Conservation (phyloP, 192 early-diverging fungal genomes). For the Backusella psychrophila region DNA sequence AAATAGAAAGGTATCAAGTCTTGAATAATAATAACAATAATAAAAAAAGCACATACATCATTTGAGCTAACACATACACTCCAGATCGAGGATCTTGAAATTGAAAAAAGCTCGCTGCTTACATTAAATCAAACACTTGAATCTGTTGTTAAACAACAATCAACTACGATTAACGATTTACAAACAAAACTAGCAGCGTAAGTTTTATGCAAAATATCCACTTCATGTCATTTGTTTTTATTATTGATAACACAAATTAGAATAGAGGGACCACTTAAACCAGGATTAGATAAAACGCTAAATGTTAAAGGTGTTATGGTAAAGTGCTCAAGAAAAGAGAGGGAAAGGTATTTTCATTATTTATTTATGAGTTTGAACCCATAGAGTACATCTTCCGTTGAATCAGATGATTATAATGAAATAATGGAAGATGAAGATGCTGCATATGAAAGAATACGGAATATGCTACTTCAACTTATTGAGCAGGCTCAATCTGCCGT, state of each 20-base stretch:
- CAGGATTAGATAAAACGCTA: neutral
- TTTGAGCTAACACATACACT: neutral
- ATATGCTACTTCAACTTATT: conserved; percentile 20
- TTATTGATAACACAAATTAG: conserved; percentile 3
- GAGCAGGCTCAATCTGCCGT: conserved; percentile 27
- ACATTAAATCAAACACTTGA: conserved; percentile 22
- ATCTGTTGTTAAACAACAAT: conserved; percentile 16
- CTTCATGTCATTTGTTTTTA: neutral
- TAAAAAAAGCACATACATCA: neutral
- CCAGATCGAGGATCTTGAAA: conserved; percentile 25
- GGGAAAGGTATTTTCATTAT: neutral
- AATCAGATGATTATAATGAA: neutral
- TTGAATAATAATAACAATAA: neutral
- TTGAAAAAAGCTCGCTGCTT: conserved; percentile 22
- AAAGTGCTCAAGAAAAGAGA: neutral
- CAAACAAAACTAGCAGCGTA: conserved; percentile 14
- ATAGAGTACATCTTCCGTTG: neutral
- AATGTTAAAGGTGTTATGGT: conserved; percentile 15
- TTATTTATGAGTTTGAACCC: neutral
- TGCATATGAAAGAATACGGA: conserved; percentile 14
- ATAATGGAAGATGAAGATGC: conserved; percentile 19
- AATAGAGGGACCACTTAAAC: conserved; percentile 5
- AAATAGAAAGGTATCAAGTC: conserved; percentile 18
- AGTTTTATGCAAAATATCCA: neutral
- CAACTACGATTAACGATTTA: conserved; percentile 12